A percentile compares a stretch with the other conserved stretches of the same genome.
Conservation (phyloP, 441 rosid species). For the Gossypium schwendimanii region DNA sequence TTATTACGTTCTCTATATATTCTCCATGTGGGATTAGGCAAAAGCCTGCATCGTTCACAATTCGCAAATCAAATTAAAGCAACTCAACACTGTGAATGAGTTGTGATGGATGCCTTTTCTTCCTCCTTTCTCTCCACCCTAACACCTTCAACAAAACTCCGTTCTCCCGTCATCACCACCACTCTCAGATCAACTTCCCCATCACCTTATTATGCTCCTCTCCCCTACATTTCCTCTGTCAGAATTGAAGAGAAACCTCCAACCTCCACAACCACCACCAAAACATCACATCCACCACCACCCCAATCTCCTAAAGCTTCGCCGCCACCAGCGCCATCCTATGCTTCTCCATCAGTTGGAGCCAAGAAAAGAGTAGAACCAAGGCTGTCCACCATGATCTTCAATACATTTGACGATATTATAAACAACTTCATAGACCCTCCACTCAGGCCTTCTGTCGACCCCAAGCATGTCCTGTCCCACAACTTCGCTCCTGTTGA, state of each 20-base stretch:
- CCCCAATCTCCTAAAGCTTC: background rate
- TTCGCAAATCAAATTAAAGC: background rate
- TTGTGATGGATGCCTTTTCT: slow-evolving; percentile 6
- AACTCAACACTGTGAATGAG: background rate
- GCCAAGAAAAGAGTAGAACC: slow-evolving; percentile 5
- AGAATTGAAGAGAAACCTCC: slow-evolving; percentile 6
- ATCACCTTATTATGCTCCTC: background rate
- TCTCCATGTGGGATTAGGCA: background rate
- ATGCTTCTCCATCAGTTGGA: background rate
- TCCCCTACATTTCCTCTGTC: slow-evolving; percentile 4
- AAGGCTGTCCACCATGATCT: slow-evolving; percentile 1
- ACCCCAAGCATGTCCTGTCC: slow-evolving; percentile 56
- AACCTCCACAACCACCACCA: background rate
- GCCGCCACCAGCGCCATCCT: background rate
- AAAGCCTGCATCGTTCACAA: background rate
- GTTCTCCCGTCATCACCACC: background rate
- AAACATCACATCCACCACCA: background rate
- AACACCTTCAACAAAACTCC: background rate
- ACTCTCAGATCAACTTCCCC: background rate
- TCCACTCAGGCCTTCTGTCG: slow-evolving; percentile 52
- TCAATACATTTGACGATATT: slow-evolving; percentile 8
- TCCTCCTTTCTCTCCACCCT: slow-evolving; percentile 4
- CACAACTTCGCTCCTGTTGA: slow-evolving; percentile 73
- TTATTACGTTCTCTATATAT: background rate
- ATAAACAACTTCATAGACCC: slow-evolving; percentile 39